Evolutionary conservation across 2,329 filamentous ascomycete genomes (phyloP).

Genomic region (Penicillium sp.): DNA sequence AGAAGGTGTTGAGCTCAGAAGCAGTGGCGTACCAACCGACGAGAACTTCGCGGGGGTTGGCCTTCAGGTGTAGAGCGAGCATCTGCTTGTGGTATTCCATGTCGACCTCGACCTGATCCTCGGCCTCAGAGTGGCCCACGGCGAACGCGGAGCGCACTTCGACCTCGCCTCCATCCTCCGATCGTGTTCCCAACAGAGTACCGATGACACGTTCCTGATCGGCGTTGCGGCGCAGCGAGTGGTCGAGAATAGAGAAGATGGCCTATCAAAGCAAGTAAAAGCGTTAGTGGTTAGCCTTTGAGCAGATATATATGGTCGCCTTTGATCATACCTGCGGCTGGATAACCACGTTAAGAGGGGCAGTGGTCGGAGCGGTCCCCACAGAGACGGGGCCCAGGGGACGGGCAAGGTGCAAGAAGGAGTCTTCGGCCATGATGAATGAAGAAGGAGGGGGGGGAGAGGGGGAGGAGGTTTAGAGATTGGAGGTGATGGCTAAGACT

Average conservation of each 20-base stretch:
- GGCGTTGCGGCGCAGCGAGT: constrained; percentile 86
- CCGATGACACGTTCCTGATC: constrained; percentile 97
- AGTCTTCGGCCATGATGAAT: constrained; percentile 79
- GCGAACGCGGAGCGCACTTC: constrained; percentile 97
- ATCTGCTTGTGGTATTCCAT: constrained; percentile 99
- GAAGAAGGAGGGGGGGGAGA: constrained; percentile 27
- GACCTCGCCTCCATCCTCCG: constrained; percentile 95
- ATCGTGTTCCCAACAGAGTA: constrained; percentile 87
- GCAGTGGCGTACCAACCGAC: constrained; percentile 99
- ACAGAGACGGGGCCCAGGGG: constrained; percentile 81
- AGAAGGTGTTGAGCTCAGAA: constrained; percentile 97
- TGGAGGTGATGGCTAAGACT: constrained; percentile 7
- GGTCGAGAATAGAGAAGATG: constrained; percentile 73
- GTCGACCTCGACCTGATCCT: constrained; percentile 98
- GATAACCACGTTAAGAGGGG: constrained; percentile 90
- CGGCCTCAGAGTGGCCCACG: constrained; percentile 96
- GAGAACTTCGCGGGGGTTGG: constrained; percentile 87
- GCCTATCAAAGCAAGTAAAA: constrained; percentile 46
- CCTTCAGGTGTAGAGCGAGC: constrained; percentile 91
- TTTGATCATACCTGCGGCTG: constrained; percentile 77
- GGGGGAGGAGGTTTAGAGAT: constrained; percentile 12
- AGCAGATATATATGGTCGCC: neutral
- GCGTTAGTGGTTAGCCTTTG: constrained; percentile 17
- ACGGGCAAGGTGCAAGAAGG: constrained; percentile 92
- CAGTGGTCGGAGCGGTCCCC: constrained; percentile 79